These are phyloP conservation scores for Pyrenula aspistea DNA, from an alignment of 495 filamentous ascomycete species.

Conservation along the genomic window DNA sequence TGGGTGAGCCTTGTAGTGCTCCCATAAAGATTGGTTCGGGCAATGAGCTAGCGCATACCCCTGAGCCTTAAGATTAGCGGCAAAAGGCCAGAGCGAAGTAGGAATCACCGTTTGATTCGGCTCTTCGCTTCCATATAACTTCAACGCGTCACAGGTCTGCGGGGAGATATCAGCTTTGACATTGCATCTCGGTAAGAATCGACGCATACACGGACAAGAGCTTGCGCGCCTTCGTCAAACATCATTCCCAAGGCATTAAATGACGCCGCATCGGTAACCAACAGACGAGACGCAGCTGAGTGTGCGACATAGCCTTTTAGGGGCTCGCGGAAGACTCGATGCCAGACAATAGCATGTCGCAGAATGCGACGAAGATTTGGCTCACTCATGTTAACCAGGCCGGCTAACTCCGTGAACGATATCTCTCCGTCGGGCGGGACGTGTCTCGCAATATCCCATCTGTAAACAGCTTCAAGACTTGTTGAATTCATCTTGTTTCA, in stretches of 20 bases:
- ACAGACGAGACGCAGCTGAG: slow-evolving; percentile 31
- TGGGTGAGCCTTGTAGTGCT: slow-evolving; percentile 26
- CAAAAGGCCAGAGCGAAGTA: background rate
- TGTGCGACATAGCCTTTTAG: slow-evolving; percentile 36
- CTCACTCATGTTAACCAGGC: slow-evolving; percentile 25
- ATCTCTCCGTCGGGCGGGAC: slow-evolving; percentile 25
- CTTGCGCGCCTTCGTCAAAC: slow-evolving; percentile 9
- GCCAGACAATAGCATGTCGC: slow-evolving; percentile 37
- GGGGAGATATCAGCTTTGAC: background rate
- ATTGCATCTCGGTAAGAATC: background rate
- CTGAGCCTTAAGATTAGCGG: background rate
- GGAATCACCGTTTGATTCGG: slow-evolving; percentile 3
- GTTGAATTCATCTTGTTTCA: slow-evolving; percentile 3
- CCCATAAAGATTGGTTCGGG: slow-evolving; percentile 3
- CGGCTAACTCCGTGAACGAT: slow-evolving; percentile 28
- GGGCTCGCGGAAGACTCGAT: slow-evolving; percentile 43
- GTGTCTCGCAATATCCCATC: slow-evolving; percentile 16
- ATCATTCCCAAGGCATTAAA: slow-evolving; percentile 34
- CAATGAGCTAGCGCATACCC: slow-evolving; percentile 4
- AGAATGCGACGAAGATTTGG: slow-evolving; percentile 38
- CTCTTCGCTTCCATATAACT: slow-evolving; percentile 1
- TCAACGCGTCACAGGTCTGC: slow-evolving; percentile 6
- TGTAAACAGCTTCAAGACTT: slow-evolving; percentile 19
- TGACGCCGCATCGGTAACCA: slow-evolving; percentile 28
- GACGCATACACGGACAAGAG: slow-evolving; percentile 3